Evolutionary conservation across 192 early-diverging fungal genomes (phyloP).

Genomic region (Kickxella alabastrina): DNA sequence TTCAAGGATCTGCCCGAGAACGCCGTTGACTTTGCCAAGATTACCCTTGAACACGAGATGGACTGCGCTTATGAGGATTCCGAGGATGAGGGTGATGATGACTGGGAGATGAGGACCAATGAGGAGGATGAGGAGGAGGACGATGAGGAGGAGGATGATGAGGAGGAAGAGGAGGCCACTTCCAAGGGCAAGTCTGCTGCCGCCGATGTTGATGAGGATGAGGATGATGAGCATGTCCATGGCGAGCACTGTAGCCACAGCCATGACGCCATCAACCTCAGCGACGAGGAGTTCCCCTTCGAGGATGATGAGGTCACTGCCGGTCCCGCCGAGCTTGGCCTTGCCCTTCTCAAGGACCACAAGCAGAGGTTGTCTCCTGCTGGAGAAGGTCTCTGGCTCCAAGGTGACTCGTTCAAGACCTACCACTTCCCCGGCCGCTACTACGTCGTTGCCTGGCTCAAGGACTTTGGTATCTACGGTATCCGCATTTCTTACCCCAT

Average conservation of each 20-base stretch:
- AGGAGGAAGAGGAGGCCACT: conserved; percentile 19
- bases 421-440: conserved; percentile 51
- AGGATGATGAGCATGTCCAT: conserved; percentile 43
- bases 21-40: conserved; percentile 38
- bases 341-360: conserved; percentile 45
- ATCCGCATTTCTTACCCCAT: conserved; percentile 51
- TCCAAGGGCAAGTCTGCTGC: conserved; percentile 25
- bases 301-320: conserved; percentile 33
- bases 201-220: conserved; percentile 22
- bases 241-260: conserved; percentile 44
- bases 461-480: conserved; percentile 49
- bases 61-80: conserved; percentile 45
- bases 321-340: conserved; percentile 23
- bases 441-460: conserved; percentile 51
- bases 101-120: background rate
- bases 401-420: conserved; percentile 49
- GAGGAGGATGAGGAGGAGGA: conserved; percentile 32
- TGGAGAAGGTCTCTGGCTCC: conserved; percentile 40
- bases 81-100: conserved; percentile 38
- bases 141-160: conserved; percentile 29
- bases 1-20: conserved; percentile 40
- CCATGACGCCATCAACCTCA: conserved; percentile 16
- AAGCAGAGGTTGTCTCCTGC: conserved; percentile 18
- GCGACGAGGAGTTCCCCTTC: conserved; percentile 42
- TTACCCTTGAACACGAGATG: conserved; percentile 52